These are phyloP conservation scores for Melampsora abietis-canadensis DNA, from an alignment of 1,284 basidiomycete genomes.

Conservation along the genomic window DNA sequence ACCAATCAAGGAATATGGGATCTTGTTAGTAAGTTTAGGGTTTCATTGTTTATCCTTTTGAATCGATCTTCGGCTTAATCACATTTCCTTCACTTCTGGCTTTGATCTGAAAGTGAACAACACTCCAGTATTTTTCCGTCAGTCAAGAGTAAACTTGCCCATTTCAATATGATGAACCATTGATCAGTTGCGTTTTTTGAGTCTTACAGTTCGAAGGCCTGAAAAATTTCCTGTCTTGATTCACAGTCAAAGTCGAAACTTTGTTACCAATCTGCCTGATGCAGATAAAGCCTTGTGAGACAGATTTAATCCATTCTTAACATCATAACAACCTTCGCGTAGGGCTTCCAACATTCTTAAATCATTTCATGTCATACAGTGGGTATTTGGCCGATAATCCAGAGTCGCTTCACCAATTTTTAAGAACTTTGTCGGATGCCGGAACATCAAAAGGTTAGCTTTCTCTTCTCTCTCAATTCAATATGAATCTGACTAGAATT, in stretches of 20 bases:
- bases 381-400: constrained; percentile 35
- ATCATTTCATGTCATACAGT: neutral
- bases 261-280: constrained; percentile 10
- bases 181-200: neutral
- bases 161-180: neutral
- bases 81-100: neutral
- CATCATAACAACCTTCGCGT: neutral
- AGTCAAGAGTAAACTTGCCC: neutral
- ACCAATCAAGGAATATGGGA: constrained; percentile 33
- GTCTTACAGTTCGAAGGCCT: constrained; percentile 21
- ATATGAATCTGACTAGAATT: too few species aligned
- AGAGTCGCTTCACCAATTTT: constrained; percentile 27
- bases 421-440: constrained; percentile 24
- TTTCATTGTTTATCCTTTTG: neutral
- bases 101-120: constrained; percentile 14
- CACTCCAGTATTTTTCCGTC: constrained; percentile 32
- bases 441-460: constrained; percentile 22
- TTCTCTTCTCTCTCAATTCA: too few species aligned
- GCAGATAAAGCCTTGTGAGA: constrained; percentile 27
- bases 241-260: constrained; percentile 31
- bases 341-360: neutral
- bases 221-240: constrained; percentile 30
- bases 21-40: constrained; percentile 10
- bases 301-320: neutral
- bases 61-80: neutral